A percentile compares a stretch with the other conserved stretches of the same genome.
Evolutionary conservation across 495 filamentous ascomycete species (phyloP).

Genomic region (Pyronema domesticum): DNA sequence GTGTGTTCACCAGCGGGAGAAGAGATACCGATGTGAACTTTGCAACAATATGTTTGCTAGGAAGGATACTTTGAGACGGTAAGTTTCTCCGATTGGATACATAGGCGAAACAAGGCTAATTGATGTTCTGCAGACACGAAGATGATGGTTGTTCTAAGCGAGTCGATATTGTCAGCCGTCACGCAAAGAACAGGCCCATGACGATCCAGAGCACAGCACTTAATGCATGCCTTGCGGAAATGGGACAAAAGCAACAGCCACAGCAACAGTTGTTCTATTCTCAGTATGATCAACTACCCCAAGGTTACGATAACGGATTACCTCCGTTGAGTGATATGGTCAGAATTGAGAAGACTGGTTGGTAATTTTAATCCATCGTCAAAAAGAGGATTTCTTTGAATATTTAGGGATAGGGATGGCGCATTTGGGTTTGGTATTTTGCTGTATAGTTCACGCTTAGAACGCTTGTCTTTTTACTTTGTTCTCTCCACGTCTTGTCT

Average conservation of each 20-base stretch:
- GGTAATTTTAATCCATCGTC: too few relatives aligned
- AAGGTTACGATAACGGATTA: not conserved
- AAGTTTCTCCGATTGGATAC: conserved; percentile 13
- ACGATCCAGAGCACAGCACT: conserved; percentile 19
- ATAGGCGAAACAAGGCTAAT: conserved; percentile 9
- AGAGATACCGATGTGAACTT: conserved; percentile 50
- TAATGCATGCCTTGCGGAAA: conserved; percentile 7
- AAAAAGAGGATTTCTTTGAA: too few relatives aligned
- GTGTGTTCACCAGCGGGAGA: conserved; percentile 64
- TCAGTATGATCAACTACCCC: not conserved
- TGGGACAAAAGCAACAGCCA: not conserved
- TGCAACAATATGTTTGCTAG: conserved; percentile 62
- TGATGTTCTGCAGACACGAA: conserved; percentile 40
- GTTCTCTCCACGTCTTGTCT: too few relatives aligned
- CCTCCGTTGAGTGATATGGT: too few relatives aligned
- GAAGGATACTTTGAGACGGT: conserved; percentile 71
- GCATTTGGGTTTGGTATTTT: too few relatives aligned
- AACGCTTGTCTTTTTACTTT: too few relatives aligned
- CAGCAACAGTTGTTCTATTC: not conserved
- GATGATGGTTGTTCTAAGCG: conserved; percentile 65
- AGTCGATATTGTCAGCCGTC: conserved; percentile 33
- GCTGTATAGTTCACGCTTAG: too few relatives aligned
- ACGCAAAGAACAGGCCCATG: conserved; percentile 20
- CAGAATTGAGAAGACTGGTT: too few relatives aligned
- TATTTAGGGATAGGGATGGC: too few relatives aligned